Evolutionary conservation across 805 yeast genomes (phyloP).

Genomic region (Candida ipomoeae): DNA sequence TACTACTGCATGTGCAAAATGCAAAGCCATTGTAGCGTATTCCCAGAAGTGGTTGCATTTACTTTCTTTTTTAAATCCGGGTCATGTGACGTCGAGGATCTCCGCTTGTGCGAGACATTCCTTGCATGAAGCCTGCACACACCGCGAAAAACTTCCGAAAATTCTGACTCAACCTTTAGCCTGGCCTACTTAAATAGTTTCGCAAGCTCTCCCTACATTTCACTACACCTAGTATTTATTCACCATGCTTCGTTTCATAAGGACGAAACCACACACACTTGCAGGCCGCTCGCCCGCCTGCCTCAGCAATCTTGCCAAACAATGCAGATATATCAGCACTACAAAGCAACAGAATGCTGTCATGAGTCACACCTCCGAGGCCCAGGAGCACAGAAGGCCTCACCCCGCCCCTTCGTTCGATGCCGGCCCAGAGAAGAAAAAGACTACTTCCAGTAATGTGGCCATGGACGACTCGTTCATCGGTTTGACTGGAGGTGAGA

Average conservation of each 20-base stretch:
- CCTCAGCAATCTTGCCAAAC: conserved; percentile 11
- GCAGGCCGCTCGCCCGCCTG: conserved; percentile 11
- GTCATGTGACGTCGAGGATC: not conserved
- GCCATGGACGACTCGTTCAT: conserved; percentile 80
- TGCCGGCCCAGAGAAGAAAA: conserved; percentile 19
- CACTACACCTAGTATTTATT: not conserved
- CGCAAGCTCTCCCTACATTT: not conserved
- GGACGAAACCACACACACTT: conserved; percentile 11
- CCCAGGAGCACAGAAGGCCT: conserved; percentile 28
- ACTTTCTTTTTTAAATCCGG: not conserved
- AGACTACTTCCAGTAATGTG: conserved; percentile 3
- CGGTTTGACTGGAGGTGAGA: conserved; percentile 97
- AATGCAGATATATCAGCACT: conserved; percentile 28
- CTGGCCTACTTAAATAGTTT: not conserved
- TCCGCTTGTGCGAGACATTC: conserved; percentile 11
- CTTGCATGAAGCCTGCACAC: conserved; percentile 5
- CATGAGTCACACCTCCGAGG: conserved; percentile 16
- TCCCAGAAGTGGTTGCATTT: too few relatives aligned
- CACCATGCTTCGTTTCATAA: conserved; percentile 17
- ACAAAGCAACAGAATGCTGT: conserved; percentile 30
- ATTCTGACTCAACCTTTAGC: conserved; percentile 10
- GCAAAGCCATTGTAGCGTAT: too few relatives aligned
- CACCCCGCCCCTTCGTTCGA: conserved; percentile 53
- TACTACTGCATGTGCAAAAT: not conserved
- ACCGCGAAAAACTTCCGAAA: conserved; percentile 9